Base-by-base conservation (phyloP, 306 rosid genomes). In the Rosa persica region DNA sequence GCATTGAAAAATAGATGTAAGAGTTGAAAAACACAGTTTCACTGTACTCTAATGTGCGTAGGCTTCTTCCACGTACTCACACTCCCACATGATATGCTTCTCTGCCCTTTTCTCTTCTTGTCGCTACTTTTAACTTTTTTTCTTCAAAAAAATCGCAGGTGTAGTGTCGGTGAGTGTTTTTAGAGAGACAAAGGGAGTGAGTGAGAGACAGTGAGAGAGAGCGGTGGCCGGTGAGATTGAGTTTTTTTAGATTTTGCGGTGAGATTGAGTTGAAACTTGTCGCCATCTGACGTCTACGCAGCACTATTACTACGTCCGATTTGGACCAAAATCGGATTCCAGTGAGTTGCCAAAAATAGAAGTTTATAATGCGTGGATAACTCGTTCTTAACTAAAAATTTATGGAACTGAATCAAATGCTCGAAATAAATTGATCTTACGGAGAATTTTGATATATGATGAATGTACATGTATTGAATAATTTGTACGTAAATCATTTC, bases 161-260 rank as follows among this genome's bases (percentile, higher is more conserved):
- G 15, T 17, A 7, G 78, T 79, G 82, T 79, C 82, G 78, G 82
- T 79, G 82, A 70, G 43, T 34, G 43, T 22, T 76, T 43, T 17
- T n/a, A n/a, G n/a, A n/a, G n/a, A n/a, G n/a, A n/a, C n/a, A n/a
- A n/a, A n/a, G n/a, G n/a, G n/a, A n/a, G n/a, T n/a, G n/a, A n/a
- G n/a, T n/a, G n/a, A n/a, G n/a, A n/a, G n/a, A n/a, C n/a, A n/a
- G n/a, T n/a, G n/a, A 6, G 43, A 17, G 11, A 1, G 61, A 55
- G 12, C 65, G 76, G 76, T 38, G 12, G 76, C 47, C 17, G 64
- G 76, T 51, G 76, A 72, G 47, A 34, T 34, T 25, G 3, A 54
- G 23, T 12, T 73, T n/a, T n/a, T n/a, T n/a, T n/a, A n/a, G n/a
- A n/a, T n/a, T n/a, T n/a, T n/a, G n/a, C 17, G 64, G 76, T 51